Evolutionary conservation across 2,329 filamentous ascomycete genomes (phyloP).

Genomic region (Dryadomyces quercivorus): DNA sequence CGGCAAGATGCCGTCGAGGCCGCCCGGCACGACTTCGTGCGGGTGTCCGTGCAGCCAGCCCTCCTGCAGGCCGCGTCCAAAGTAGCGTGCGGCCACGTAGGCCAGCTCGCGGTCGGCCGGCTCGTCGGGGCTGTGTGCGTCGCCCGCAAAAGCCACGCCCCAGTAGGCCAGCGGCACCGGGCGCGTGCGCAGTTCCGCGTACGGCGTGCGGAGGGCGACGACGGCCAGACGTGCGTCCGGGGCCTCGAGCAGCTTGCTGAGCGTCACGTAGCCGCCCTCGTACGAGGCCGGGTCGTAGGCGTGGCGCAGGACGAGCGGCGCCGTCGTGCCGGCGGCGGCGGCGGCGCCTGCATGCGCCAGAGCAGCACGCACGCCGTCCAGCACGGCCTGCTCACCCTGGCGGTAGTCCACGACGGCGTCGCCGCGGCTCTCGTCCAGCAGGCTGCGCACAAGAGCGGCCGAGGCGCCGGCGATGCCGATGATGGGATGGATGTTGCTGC

Average conservation of each 20-base stretch:
- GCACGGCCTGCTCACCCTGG: slow-evolving; percentile 30
- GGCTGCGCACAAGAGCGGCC: slow-evolving; percentile 27
- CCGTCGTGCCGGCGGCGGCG: slow-evolving; percentile 8
- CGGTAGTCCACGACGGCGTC: slow-evolving; percentile 44
- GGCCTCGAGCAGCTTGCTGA: slow-evolving; percentile 23
- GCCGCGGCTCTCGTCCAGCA: slow-evolving; percentile 33
- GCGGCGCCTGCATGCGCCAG: slow-evolving; percentile 17
- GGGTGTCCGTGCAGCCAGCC: slow-evolving; percentile 34
- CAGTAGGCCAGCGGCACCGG: slow-evolving; percentile 11
- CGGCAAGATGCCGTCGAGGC: slow-evolving; percentile 34
- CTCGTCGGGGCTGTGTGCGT: slow-evolving; percentile 9
- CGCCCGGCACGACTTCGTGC: slow-evolving; percentile 34
- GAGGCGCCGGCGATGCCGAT: slow-evolving; percentile 40
- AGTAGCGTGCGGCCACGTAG: slow-evolving; percentile 22
- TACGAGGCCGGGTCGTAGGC: slow-evolving; percentile 40
- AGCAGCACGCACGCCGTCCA: slow-evolving; percentile 24
- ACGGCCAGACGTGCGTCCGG: slow-evolving; percentile 17
- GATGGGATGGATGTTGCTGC: slow-evolving; percentile 39
- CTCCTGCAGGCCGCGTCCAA: slow-evolving; percentile 24
- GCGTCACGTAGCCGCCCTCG: slow-evolving; percentile 26
- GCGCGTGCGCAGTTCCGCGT: slow-evolving; percentile 11
- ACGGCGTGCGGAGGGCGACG: slow-evolving; percentile 14
- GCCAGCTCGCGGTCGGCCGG: slow-evolving; percentile 21
- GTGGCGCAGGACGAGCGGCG: slow-evolving; percentile 22
- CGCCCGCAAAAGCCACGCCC: slow-evolving; percentile 10